phyloP scores from a whole-genome alignment of 2,329 filamentous ascomycete genomes.

The Kalmusia sp. region DNA sequence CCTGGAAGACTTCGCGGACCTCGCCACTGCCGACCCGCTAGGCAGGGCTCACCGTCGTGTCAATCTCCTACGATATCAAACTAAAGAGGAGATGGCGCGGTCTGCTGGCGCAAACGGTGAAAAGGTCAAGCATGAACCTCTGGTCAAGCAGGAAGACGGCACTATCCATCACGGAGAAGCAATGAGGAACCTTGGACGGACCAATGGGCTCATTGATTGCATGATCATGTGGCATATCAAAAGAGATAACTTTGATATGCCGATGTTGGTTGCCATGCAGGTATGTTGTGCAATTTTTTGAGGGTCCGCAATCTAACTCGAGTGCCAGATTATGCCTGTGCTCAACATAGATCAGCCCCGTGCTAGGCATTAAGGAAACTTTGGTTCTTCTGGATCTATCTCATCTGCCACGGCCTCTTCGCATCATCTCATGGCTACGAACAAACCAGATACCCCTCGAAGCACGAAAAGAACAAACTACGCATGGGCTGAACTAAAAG shows the following conservation, averaged over 20 bases:
- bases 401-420: neutral
- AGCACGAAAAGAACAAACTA: no score
- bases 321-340: conserved; percentile 38
- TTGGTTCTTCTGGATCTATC: neutral
- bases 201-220: conserved; percentile 88
- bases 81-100: conserved; percentile 52
- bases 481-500: neutral
- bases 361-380: no score
- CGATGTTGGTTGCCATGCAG: conserved; percentile 98
- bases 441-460: conserved; percentile 6
- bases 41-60: conserved; percentile 85
- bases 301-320: conserved; percentile 13
- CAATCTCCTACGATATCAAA: conserved; percentile 84
- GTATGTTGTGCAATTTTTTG: conserved; percentile 68
- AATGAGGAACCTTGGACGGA: conserved; percentile 76
- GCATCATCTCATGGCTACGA: neutral
- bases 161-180: conserved; percentile 66
- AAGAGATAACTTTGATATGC: conserved; percentile 96
- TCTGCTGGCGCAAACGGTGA: conserved; percentile 25
- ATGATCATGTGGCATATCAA: conserved; percentile 98
- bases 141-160: conserved; percentile 39
- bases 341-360: conserved; percentile 17
- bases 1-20: conserved; percentile 91
- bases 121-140: conserved; percentile 28
- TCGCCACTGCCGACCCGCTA: conserved; percentile 90